phyloP scores from a whole-genome alignment of 345 rosid genomes.

The Cardiospermum halicacabum region DNA sequence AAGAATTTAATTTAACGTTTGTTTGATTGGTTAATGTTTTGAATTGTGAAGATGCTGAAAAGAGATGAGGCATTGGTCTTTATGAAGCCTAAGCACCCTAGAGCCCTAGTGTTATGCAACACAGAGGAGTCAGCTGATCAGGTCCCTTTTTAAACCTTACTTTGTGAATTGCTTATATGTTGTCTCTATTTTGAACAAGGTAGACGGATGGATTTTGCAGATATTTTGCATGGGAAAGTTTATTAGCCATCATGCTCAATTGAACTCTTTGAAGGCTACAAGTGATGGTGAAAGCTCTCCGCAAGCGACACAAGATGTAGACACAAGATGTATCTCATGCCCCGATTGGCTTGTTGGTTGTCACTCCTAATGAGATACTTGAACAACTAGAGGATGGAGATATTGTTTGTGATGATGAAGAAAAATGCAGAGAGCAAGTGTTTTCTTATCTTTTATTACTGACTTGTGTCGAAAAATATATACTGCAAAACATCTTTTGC shows the following conservation, averaged over 20 bases:
- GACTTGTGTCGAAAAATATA: no score
- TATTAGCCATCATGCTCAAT: slow-evolving; percentile 47
- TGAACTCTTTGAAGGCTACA: slow-evolving; percentile 43
- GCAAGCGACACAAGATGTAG: slow-evolving; percentile 39
- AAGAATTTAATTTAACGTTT: no score
- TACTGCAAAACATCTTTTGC: no score
- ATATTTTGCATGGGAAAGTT: slow-evolving; percentile 50
- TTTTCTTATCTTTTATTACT: no score
- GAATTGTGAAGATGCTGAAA: slow-evolving; percentile 45
- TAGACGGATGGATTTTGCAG: slow-evolving; percentile 23
- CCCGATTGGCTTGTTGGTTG: slow-evolving; percentile 54
- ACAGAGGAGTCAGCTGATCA: slow-evolving; percentile 61
- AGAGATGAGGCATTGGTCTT: slow-evolving; percentile 40
- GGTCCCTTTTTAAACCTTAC: slow-evolving; percentile 24
- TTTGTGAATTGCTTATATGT: background rate
- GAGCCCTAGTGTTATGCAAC: slow-evolving; percentile 57
- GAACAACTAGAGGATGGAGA: slow-evolving; percentile 26
- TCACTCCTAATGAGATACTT: slow-evolving; percentile 23
- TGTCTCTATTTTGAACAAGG: background rate
- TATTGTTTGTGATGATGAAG: slow-evolving; percentile 15
- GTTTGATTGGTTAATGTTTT: slow-evolving; percentile 6
- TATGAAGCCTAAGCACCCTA: slow-evolving; percentile 58
- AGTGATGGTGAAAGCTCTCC: slow-evolving; percentile 42
- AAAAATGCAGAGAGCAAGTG: no score
- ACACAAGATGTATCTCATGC: slow-evolving; percentile 38